Evolutionary conservation across 768 basidiomycete genomes (phyloP), one percentile per base, ranked within the genome.

Genomic region (Glaciozyma antarctica): DNA sequence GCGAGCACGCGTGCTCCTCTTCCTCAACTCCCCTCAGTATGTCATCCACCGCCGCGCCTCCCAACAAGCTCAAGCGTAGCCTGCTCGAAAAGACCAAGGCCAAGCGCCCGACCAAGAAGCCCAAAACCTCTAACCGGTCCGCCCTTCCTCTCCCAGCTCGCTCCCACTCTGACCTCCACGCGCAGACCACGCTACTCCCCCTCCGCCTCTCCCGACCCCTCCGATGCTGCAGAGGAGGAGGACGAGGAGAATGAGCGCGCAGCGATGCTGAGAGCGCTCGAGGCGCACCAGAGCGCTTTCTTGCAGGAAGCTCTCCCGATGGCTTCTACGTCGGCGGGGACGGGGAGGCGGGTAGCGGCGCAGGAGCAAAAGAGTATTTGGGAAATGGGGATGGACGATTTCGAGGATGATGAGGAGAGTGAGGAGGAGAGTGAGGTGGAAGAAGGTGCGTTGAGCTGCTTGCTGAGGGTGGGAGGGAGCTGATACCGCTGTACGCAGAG

Each of bases 331-430:
- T 16, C 16, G 57, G 22, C 17, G 19, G 17, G 52, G 32, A 30
- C 2, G 57, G 32, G 7, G 2, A 30, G 41, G 26, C 51, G 22
- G 43, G 51, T 44, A 1, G 30, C 32, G 61, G 24, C 12, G 41
- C 51, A 43, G 53, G 60, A 47, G 49, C 15, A 15, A 26, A 71
- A 71, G 60, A 61, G 61, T 41, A 55, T 71, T 28, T 71, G 70
- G 70, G 70, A 71, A 41, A 53, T 67, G 61, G 58, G 44, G 1
- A 60, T 57, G 58, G 67, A 62, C 38, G 67, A 65, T 30, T 53
- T 65, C n/a, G 64, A 69, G 43, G 67, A 63, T 3, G 65, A 61
- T 6, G 64, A 63, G 22, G 58, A 22, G 30, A 47, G 44, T 32
- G 57, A 55, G 12, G 48, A 45, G 21, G 62, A 67, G 60, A 62